Base-by-base conservation (phyloP, 1,284 basidiomycete genomes). In the Serendipita sp. region DNA sequence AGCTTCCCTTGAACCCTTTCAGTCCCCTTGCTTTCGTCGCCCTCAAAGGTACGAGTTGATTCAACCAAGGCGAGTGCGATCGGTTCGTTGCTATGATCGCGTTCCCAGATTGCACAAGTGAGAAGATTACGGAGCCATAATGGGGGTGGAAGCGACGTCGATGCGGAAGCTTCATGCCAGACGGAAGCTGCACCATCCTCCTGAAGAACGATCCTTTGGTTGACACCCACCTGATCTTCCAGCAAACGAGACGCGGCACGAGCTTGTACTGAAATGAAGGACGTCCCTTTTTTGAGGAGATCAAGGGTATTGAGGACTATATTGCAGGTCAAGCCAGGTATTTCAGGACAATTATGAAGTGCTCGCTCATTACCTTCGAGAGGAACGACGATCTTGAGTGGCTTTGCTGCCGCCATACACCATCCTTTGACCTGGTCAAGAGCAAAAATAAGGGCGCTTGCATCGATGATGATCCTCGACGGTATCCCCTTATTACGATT, bases 221-320 rank as follows among this genome's bases (percentile, higher is more conserved):
- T 89, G 29, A 81, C 78, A 38, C 88, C 88, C 45, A 91, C 88
- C 72, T 89, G 85, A 0, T 84, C 84, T 71, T 92, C 90, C 41
- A 92, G 78, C 63, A 88, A 82, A 32, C 90, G 84, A 15, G 88
- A 91, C 13, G 89, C 89, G 0, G 85, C 81, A 43, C 89, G 84
- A 2, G 92, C 92, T 13, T 87, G 84, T 67, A 88, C 82, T 0
- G 91, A 91, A 22, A 91, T 79, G 0, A 81, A 74, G 38, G 79
- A 85, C 0, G 84, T 84, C 1, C 92, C 92, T 72, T 94, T 95
- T 79, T 96, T 96, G 68, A 95, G 82, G 3, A 94, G 76, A 72
- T 96, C 93, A n/a, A 96, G 81, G 0, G 92, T 95, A 70, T 91
- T 92, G 35, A 95, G 79, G 3, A 88, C 92, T 93, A 22, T 22